phyloP scores from a whole-genome alignment of 192 early-diverging fungal genomes.

The Umbelopsis ramanniana region DNA sequence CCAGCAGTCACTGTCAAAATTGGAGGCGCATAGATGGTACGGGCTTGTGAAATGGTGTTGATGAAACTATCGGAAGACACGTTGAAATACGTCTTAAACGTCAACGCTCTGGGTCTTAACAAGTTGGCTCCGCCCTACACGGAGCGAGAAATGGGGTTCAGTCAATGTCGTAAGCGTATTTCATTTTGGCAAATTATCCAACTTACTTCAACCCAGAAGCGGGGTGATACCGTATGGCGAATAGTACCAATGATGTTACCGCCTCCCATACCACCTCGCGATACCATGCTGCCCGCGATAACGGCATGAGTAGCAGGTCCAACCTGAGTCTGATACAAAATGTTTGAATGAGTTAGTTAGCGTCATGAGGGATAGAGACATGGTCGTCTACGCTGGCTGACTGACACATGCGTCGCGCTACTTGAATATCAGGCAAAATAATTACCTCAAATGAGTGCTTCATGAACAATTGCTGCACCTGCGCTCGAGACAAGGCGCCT shows the following conservation, averaged over 20 bases:
- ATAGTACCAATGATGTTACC: constrained; percentile 81
- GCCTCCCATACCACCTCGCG: constrained; percentile 70
- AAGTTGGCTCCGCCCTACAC: background rate
- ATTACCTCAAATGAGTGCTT: constrained; percentile 68
- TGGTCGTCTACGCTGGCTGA: no score
- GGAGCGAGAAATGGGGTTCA: background rate
- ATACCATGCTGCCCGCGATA: constrained; percentile 64
- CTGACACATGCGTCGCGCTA: no score
- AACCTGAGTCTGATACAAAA: constrained; percentile 53
- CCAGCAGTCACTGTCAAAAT: constrained; percentile 64
- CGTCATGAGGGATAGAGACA: no score
- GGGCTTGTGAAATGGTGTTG: constrained; percentile 60
- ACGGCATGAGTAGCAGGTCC: constrained; percentile 51
- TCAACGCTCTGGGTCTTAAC: constrained; percentile 36
- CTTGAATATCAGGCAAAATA: no score
- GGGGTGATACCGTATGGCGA: constrained; percentile 75
- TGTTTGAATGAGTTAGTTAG: background rate
- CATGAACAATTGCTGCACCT: constrained; percentile 57
- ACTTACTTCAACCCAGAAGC: constrained; percentile 71
- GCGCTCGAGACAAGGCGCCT: constrained; percentile 37
- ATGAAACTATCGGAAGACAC: constrained; percentile 58
- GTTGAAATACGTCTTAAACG: constrained; percentile 34
- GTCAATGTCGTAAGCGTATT: background rate
- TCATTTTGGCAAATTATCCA: background rate
- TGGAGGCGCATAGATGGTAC: constrained; percentile 68